Conservation (phyloP, 1,139 yeast species). For the Insectozyma bohioensis region DNA sequence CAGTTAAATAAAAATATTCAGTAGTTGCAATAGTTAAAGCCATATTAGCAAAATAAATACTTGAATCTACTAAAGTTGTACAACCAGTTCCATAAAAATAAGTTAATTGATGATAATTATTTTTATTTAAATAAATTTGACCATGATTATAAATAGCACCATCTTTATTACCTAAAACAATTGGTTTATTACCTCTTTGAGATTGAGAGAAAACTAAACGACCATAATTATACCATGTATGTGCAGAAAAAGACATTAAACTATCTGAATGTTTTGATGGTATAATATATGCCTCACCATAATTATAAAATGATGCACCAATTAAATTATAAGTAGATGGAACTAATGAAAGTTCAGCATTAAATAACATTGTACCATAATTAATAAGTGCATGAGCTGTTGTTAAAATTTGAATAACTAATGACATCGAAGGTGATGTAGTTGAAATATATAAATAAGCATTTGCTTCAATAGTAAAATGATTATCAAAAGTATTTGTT, state of each 20-base stretch:
- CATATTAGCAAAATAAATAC: conserved; percentile 21
- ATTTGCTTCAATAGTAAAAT: conserved; percentile 17
- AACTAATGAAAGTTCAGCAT: conserved; percentile 18
- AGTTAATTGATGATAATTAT: conserved; percentile 25
- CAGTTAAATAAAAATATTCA: conserved; percentile 25
- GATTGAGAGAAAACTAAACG: conserved; percentile 23
- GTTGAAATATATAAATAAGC: conserved; percentile 23
- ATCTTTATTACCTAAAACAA: conserved; percentile 20
- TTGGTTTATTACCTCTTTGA: conserved; percentile 19
- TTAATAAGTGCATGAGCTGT: conserved; percentile 15
- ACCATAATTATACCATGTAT: conserved; percentile 27
- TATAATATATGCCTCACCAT: conserved; percentile 29
- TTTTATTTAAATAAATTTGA: conserved; percentile 26
- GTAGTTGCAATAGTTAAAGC: conserved; percentile 16
- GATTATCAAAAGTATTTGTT: conserved; percentile 22
- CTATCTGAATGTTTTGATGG: conserved; percentile 22
- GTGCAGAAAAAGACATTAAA: conserved; percentile 20
- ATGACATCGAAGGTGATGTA: conserved; percentile 9
- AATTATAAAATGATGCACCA: conserved; percentile 23
- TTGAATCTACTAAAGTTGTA: conserved; percentile 22
- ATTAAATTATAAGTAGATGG: conserved; percentile 21
- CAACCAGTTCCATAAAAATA: conserved; percentile 30
- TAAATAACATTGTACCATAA: conserved; percentile 24
- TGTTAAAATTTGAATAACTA: conserved; percentile 14
- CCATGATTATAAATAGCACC: conserved; percentile 22